Evolutionary conservation across 1,284 basidiomycete genomes (phyloP).

Genomic region (Uromyces viciae-fabae): DNA sequence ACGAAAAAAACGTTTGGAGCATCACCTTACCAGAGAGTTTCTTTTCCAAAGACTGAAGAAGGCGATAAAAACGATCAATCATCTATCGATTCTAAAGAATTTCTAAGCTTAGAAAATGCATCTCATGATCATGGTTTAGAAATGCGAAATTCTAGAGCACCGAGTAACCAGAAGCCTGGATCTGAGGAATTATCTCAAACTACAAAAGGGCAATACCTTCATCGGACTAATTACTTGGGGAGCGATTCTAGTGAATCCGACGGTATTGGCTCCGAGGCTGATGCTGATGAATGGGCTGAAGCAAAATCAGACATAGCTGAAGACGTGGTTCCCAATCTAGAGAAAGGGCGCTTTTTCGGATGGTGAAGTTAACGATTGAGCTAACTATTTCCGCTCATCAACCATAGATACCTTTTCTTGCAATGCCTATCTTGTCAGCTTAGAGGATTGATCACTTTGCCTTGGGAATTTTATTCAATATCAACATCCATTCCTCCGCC

Average conservation of each 20-base stretch:
- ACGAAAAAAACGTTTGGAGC: conserved; percentile 9
- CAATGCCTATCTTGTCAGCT: too few relatives aligned
- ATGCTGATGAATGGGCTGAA: conserved; percentile 42
- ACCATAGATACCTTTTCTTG: too few relatives aligned
- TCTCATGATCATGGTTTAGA: background rate
- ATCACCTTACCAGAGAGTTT: conserved; percentile 24
- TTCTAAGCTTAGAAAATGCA: conserved; percentile 1
- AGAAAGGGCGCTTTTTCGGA: conserved; percentile 1
- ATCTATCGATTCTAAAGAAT: conserved; percentile 7
- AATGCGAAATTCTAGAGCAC: background rate
- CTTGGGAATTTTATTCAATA: too few relatives aligned
- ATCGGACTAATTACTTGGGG: background rate
- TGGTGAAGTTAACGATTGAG: too few relatives aligned
- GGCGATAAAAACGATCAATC: conserved; percentile 9
- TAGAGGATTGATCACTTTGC: too few relatives aligned
- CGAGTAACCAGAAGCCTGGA: background rate
- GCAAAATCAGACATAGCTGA: conserved; percentile 31
- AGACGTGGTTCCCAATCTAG: background rate
- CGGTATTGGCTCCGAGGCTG: background rate
- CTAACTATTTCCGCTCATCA: too few relatives aligned
- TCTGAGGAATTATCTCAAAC: too few relatives aligned
- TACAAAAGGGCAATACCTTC: background rate
- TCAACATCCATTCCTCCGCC: too few relatives aligned
- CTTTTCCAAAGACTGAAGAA: background rate
- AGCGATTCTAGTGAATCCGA: background rate